Conservation (phyloP, 441 rosid species). For the Brassica balearica region DNA sequence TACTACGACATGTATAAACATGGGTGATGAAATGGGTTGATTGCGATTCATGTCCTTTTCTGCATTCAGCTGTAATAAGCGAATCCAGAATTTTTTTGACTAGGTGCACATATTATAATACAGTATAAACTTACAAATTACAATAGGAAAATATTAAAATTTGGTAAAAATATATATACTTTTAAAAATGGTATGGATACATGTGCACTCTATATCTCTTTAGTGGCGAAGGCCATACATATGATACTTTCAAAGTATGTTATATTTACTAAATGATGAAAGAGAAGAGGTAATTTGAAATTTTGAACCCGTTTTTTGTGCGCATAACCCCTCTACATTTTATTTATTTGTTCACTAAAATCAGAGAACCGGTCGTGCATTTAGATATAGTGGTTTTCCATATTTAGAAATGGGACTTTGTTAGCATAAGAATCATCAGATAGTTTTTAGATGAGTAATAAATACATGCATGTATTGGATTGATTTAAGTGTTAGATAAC, state of each 20-base stretch:
- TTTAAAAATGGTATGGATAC: neutral
- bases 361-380: slow-evolving; percentile 10
- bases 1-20: slow-evolving; percentile 30
- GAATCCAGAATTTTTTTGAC: neutral
- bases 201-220: neutral
- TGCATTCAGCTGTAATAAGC: slow-evolving; percentile 35
- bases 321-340: neutral
- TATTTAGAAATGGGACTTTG: neutral
- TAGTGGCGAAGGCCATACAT: neutral
- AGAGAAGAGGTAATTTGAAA: neutral
- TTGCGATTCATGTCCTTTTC: slow-evolving; percentile 43
- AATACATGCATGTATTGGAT: neutral
- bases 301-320: neutral
- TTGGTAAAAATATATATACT: neutral
- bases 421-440: neutral
- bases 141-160: slow-evolving; percentile 1
- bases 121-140: slow-evolving; percentile 1
- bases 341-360: neutral
- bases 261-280: neutral
- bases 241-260: neutral
- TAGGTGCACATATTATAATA: neutral
- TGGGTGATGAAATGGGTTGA: slow-evolving; percentile 42
- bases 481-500: neutral
- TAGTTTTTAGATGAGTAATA: slow-evolving; percentile 2
- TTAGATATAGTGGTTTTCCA: neutral